Evolutionary conservation across 106 monocot genomes (phyloP), one percentile per base, ranked within the genome.

Genomic region (Dendrobium nobile): DNA sequence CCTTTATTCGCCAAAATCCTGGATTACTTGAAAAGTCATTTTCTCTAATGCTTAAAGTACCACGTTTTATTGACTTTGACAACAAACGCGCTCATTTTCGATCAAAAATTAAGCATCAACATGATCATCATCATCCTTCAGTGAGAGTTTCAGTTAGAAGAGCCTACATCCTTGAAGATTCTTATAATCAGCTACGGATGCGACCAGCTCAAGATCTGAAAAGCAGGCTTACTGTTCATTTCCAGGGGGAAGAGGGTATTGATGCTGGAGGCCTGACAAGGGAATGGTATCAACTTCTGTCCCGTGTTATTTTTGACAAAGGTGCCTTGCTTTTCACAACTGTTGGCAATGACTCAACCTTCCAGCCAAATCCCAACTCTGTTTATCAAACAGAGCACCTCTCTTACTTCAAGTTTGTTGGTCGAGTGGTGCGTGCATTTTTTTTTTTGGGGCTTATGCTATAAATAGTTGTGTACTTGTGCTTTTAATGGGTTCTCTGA

Each of bases 231-330:
- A 98, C 94, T 45, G 98, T 98, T 55, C 89, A 95, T 88, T 98
- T 98, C 81, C 94, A 94, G 88, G 98, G 94, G n/a, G 98, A 98
- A 82, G 98, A 98, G 84, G 98, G 98, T 77, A 98, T 98, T 83
- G 98, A 98, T 98, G 98, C 98, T 75, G 98, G 98, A 81, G 98
- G 98, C 20, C 89, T 98, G 33, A 98, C 98, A 7, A 75, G 98
- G 67, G 98, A 98, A 81, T 98, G 98, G 98, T 98, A 98, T 84
- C 94, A 94, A 77, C 75, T 91, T 44, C 78, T 98, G 26, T 98
- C 98, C 22, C 87, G 98, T 61, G 98, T 98, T 41, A 89, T 98
- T 82, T 98, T 98, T 87, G 98, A 98, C 84, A 94, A 92, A 89
- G 91, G 91, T 85, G 98, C 96, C 10, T 88, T 96, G 31, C 92